Evolutionary conservation across 2,329 filamentous ascomycete species (phyloP).

Genomic region (Diaporthe caulivora): DNA sequence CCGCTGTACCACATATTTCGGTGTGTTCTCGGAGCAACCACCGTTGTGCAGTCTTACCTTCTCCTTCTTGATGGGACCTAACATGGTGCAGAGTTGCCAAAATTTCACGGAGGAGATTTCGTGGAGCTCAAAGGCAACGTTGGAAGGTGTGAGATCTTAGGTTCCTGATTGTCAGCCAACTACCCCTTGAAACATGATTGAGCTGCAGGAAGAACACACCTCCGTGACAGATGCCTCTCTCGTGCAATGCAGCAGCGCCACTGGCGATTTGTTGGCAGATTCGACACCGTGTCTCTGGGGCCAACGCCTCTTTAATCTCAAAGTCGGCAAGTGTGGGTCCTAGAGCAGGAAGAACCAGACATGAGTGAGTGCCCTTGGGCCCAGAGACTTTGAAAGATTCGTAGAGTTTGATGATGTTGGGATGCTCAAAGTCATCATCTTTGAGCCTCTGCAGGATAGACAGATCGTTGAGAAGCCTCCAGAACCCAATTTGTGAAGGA

Average conservation of each 20-base stretch:
- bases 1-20: neutral
- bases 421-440: neutral
- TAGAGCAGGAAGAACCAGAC: constrained; percentile 6
- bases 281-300: neutral
- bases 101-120: neutral
- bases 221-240: constrained; percentile 1
- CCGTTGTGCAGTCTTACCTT: neutral
- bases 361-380: neutral
- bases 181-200: neutral
- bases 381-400: neutral
- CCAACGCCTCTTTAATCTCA: neutral
- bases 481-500: constrained; percentile 9
- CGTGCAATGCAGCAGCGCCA: neutral
- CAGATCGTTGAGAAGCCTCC: constrained; percentile 19
- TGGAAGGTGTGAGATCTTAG: constrained; percentile 6
- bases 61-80: neutral
- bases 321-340: neutral
- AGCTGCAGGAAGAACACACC: neutral
- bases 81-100: neutral
- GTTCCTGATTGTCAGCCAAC: neutral
- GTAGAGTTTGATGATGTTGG: neutral
- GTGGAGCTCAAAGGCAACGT: neutral
- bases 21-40: neutral
- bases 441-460: neutral
- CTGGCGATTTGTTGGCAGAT: neutral